Evolutionary conservation across 2,329 filamentous ascomycete species (phyloP).

Genomic region (Chrysoporthe deuterocubensis): DNA sequence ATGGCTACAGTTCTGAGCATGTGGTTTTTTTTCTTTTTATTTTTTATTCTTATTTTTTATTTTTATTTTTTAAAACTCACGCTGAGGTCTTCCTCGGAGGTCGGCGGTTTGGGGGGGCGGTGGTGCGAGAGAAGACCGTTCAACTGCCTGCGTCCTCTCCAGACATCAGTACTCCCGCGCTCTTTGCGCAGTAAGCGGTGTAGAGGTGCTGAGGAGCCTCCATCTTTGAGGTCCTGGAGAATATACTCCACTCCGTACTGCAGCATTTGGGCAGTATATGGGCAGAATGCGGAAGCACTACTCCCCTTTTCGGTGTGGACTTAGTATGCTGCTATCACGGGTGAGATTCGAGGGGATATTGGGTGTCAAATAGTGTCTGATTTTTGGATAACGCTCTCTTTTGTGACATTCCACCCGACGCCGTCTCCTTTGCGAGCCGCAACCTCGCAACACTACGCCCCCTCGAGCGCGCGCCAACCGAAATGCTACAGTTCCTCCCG

Average conservation of each 20-base stretch:
- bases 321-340: background rate
- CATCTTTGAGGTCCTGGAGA: background rate
- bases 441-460: background rate
- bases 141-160: background rate
- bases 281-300: background rate
- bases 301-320: background rate
- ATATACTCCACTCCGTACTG: background rate
- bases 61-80: too few relatives aligned
- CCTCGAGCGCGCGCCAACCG: background rate
- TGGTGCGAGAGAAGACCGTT: too few relatives aligned
- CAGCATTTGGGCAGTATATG: background rate
- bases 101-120: too few relatives aligned
- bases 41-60: too few relatives aligned
- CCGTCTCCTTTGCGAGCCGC: slow-evolving; percentile 1
- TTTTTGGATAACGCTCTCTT: slow-evolving; percentile 10
- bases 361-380: background rate
- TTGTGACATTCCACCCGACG: slow-evolving; percentile 4
- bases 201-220: background rate
- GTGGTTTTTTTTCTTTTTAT: too few relatives aligned
- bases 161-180: too few relatives aligned
- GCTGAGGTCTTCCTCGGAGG: too few relatives aligned
- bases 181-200: background rate
- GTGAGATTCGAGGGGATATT: background rate
- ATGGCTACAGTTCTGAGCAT: too few relatives aligned
- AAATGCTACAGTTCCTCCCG: background rate